Evolutionary conservation across 208 protist genomes (phyloP).

Genomic region (Kentomonas sorsogonicus): DNA sequence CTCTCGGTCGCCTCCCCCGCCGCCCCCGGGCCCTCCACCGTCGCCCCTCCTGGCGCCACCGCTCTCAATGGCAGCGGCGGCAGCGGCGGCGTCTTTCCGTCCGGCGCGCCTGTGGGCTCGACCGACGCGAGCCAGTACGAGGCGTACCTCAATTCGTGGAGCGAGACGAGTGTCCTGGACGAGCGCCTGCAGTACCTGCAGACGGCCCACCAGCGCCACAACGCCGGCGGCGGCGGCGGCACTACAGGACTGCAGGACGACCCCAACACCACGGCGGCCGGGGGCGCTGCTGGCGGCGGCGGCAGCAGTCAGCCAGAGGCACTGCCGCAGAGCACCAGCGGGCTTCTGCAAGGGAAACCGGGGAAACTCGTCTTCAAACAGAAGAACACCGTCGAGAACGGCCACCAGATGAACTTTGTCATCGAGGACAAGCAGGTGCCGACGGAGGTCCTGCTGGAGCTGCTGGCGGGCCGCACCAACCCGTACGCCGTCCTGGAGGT

Average conservation of each 20-base stretch:
- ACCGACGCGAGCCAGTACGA: not conserved
- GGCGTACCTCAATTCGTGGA: too few species aligned
- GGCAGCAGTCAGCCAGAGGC: conserved; percentile 10
- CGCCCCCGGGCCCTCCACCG: not conserved
- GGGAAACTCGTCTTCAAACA: conserved; percentile 61
- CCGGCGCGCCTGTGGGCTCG: not conserved
- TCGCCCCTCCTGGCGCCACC: too few species aligned
- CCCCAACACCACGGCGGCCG: too few species aligned
- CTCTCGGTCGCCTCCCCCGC: not conserved
- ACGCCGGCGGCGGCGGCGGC: too few species aligned
- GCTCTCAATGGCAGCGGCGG: too few species aligned
- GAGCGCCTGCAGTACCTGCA: too few species aligned
- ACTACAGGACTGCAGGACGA: too few species aligned
- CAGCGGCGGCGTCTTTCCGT: not conserved
- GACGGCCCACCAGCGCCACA: too few species aligned
- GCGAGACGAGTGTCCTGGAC: too few species aligned
- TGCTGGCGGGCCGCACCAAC: conserved; percentile 16
- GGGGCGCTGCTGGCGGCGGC: not conserved
- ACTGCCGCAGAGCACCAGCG: conserved; percentile 11
- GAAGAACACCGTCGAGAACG: conserved; percentile 53
- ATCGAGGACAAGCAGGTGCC: conserved; percentile 40
- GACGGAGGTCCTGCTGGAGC: conserved; percentile 26
- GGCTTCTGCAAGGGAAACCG: too few species aligned
- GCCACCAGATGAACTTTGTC: conserved; percentile 59
- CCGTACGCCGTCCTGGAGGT: conserved; percentile 16